Conservation (phyloP, 768 basidiomycete genomes). For the Rhodotorula graminis region DNA sequence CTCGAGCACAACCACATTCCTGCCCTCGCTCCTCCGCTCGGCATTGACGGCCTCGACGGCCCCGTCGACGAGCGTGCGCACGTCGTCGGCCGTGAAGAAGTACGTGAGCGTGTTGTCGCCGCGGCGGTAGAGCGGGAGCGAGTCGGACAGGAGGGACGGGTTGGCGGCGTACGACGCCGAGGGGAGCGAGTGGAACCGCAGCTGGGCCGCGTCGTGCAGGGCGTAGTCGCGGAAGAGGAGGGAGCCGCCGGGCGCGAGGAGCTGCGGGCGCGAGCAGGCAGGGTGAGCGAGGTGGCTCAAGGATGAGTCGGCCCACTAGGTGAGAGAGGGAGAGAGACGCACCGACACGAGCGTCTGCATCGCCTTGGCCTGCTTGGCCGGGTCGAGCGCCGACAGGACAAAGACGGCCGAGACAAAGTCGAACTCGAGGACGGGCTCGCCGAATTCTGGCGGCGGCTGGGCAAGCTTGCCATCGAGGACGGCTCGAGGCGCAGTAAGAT, state of each 20-base stretch:
- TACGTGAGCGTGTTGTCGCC: constrained; percentile 37
- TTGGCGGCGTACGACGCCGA: constrained; percentile 28
- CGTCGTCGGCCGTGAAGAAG: constrained; percentile 25
- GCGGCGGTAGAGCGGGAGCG: constrained; percentile 22
- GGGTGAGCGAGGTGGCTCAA: no score
- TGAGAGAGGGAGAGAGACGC: no score
- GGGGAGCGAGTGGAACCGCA: constrained; percentile 34
- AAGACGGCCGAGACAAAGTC: constrained; percentile 34
- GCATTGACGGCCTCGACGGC: not conserved
- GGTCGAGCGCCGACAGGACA: constrained; percentile 33
- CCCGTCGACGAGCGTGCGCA: constrained; percentile 2
- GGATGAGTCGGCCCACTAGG: no score
- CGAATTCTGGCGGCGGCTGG: constrained; percentile 5
- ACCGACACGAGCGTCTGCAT: constrained; percentile 20
- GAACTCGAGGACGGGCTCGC: not conserved
- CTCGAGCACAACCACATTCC: constrained; percentile 11
- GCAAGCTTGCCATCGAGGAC: not conserved
- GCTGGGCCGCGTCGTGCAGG: constrained; percentile 33
- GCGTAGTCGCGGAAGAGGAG: constrained; percentile 39
- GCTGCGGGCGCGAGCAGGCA: not conserved
- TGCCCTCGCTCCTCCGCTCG: not conserved
- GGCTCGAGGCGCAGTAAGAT: constrained; percentile 18
- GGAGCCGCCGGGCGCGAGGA: constrained; percentile 29
- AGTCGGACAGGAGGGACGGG: constrained; percentile 26
- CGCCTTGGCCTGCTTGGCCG: constrained; percentile 8